These are phyloP conservation scores for Penicillium silybi DNA, from an alignment of 495 filamentous ascomycete species.

Conservation along the genomic window DNA sequence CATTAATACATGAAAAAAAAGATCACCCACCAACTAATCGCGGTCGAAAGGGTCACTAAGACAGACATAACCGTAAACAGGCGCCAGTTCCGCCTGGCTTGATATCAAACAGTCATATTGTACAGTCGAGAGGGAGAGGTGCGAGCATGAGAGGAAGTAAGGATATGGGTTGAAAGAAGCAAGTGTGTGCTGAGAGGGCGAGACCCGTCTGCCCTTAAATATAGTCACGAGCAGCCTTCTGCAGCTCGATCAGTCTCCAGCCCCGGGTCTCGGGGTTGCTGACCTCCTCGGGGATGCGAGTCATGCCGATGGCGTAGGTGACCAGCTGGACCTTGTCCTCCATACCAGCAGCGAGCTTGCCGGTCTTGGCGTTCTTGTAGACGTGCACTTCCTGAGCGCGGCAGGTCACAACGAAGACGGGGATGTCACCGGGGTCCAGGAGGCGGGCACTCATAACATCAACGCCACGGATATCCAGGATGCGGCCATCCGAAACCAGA, in stretches of 20 bases:
- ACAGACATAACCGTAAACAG: slow-evolving; percentile 29
- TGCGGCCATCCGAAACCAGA: slow-evolving; percentile 87
- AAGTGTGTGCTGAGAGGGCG: not conserved
- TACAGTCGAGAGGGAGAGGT: slow-evolving; percentile 30
- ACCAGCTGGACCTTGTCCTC: slow-evolving; percentile 98
- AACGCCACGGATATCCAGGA: slow-evolving; percentile 90
- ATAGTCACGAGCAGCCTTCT: slow-evolving; percentile 97
- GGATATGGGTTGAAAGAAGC: slow-evolving; percentile 1
- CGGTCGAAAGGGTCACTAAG: slow-evolving; percentile 24
- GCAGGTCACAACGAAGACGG: slow-evolving; percentile 94
- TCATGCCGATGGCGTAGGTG: slow-evolving; percentile 96
- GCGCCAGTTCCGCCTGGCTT: slow-evolving; percentile 37
- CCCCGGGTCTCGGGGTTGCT: slow-evolving; percentile 94
- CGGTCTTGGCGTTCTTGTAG: slow-evolving; percentile 85
- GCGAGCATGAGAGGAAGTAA: slow-evolving; percentile 7
- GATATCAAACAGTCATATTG: slow-evolving; percentile 40
- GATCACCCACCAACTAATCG: slow-evolving; percentile 14
- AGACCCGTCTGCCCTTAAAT: slow-evolving; percentile 49
- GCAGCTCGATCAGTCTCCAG: slow-evolving; percentile 95
- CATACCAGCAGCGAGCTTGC: slow-evolving; percentile 92
- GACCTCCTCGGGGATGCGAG: slow-evolving; percentile 88
- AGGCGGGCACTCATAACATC: slow-evolving; percentile 86
- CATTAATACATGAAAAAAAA: slow-evolving; percentile 32
- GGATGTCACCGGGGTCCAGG: slow-evolving; percentile 94
- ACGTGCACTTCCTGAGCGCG: slow-evolving; percentile 98